Conservation (phyloP, 176 grass and related monocot species). For the Neostapfia colusana region DNA sequence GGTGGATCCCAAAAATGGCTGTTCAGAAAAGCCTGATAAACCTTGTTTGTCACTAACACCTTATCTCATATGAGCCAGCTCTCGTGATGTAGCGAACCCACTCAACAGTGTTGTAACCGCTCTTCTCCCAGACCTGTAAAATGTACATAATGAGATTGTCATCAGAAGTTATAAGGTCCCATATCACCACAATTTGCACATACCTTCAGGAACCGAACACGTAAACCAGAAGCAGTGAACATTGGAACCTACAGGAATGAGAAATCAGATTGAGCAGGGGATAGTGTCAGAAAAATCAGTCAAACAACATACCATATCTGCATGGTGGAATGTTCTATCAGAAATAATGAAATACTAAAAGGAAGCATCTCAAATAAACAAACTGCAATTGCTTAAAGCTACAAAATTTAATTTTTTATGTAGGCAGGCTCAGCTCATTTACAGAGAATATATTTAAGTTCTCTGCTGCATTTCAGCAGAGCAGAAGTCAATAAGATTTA, state of each 20-base stretch:
- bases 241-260: conserved; percentile 75
- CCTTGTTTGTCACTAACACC: conserved; percentile 55
- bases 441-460: neutral
- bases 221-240: conserved; percentile 99
- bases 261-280: conserved; percentile 15
- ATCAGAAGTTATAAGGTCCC: neutral
- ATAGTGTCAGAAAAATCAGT: neutral
- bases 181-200: conserved; percentile 24
- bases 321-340: conserved; percentile 10
- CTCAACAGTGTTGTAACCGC: conserved; percentile 99
- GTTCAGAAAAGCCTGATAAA: neutral
- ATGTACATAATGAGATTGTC: conserved; percentile 27
- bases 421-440: conserved; percentile 4
- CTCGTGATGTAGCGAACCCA: conserved; percentile 99
- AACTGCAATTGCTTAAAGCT: neutral
- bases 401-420: conserved; percentile 1
- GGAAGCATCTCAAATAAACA: neutral
- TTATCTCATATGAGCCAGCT: conserved; percentile 97
- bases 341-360: conserved; percentile 8
- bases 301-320: neutral
- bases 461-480: neutral
- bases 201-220: conserved; percentile 99
- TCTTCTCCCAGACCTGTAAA: conserved; percentile 98
- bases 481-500: conserved; percentile 29
- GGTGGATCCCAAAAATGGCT: conserved; percentile 3